These are phyloP conservation scores for Blastocystis sp. DNA, from an alignment of 352 stramenopile genomes.

Conservation along the genomic window DNA sequence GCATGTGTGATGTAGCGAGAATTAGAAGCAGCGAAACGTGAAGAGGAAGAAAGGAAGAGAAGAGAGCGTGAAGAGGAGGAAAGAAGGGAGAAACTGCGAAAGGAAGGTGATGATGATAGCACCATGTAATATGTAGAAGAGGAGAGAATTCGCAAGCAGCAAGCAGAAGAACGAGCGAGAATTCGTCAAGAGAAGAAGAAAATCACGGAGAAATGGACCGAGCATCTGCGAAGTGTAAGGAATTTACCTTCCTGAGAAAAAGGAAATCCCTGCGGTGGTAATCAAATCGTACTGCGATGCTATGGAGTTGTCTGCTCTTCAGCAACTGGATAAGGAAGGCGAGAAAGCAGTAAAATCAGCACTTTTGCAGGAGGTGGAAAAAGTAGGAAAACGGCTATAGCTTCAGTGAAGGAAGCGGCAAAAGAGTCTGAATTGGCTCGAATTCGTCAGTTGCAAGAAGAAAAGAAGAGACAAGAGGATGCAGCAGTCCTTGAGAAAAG, in stretches of 20 bases:
- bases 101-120: not conserved
- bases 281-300: not conserved
- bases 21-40: not conserved
- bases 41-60: conserved; percentile 71
- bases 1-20: not conserved
- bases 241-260: not conserved
- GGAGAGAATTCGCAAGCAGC: not conserved
- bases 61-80: conserved; percentile 68
- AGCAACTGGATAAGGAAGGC: not conserved
- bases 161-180: conserved; percentile 2
- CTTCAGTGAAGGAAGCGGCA: not conserved
- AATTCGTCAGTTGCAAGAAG: not conserved
- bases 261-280: not conserved
- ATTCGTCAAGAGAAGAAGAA: conserved; percentile 52
- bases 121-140: not conserved
- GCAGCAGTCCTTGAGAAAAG: not conserved
- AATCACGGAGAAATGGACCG: not conserved
- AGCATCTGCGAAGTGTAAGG: not conserved
- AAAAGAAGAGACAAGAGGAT: conserved; percentile 1
- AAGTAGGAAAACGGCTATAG: not conserved
- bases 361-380: not conserved
- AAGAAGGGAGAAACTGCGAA: conserved; percentile 64
- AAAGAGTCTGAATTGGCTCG: not conserved
- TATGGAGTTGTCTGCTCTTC: not conserved
- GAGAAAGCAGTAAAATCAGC: not conserved